A percentile compares a stretch with the other conserved stretches of the same genome.
These are phyloP conservation scores for Fusarium napiforme DNA, from an alignment of 2,329 filamentous ascomycete genomes.

Conservation along the genomic window DNA sequence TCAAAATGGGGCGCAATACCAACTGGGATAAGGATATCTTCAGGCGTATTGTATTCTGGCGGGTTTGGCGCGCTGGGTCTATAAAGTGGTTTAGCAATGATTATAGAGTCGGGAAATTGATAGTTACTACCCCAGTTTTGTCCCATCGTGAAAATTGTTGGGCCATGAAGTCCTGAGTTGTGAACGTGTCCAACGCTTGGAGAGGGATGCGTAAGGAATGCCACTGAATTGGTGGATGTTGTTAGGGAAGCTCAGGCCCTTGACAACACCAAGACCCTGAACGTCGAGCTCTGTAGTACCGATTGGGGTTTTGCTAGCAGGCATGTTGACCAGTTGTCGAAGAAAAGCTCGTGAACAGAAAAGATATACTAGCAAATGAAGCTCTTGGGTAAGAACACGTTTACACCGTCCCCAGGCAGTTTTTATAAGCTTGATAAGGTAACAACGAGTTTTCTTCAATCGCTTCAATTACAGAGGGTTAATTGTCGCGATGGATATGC, in stretches of 20 bases:
- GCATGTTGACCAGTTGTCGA: neutral
- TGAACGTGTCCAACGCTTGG: constrained; percentile 31
- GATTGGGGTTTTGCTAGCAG: neutral
- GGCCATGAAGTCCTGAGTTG: constrained; percentile 9
- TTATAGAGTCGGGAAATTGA: fast-evolving
- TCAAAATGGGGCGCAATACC: constrained; percentile 11
- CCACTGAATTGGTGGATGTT: constrained; percentile 24
- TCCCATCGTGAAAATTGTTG: constrained; percentile 18
- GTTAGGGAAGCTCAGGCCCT: constrained; percentile 15
- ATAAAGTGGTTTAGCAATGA: neutral
- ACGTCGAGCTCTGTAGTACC: neutral
- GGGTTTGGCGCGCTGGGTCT: constrained; percentile 30
- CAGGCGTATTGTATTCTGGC: constrained; percentile 14
- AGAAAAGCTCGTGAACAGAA: neutral
- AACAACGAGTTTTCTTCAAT: neutral
- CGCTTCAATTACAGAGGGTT: neutral
- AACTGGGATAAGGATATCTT: neutral
- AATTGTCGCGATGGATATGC: neutral
- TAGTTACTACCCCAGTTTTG: constrained; percentile 7
- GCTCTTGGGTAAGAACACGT: too few species aligned
- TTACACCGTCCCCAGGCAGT: fast-evolving
- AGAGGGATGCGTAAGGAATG: constrained; percentile 24
- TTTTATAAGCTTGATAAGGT: neutral
- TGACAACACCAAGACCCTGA: neutral
- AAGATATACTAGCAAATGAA: neutral